These are phyloP conservation scores for Fraxinus nigra DNA, from an alignment of 305 asterid genomes.

Conservation along the genomic window DNA sequence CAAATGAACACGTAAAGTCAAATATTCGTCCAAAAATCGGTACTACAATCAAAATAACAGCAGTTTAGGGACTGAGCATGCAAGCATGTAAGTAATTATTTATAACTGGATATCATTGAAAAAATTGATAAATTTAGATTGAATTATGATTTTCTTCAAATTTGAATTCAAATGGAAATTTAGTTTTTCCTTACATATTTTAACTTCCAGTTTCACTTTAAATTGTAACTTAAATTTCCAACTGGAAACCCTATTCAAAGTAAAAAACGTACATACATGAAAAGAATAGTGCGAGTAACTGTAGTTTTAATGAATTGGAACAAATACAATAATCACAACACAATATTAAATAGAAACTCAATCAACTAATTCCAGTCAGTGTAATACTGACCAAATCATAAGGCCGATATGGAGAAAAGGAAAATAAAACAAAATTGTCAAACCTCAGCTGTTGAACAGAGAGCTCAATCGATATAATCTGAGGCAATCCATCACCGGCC, in stretches of 20 bases:
- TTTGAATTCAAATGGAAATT: background rate
- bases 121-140: background rate
- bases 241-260: constrained; percentile 7
- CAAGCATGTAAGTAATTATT: background rate
- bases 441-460: constrained; percentile 75
- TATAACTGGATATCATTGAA: background rate
- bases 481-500: background rate
- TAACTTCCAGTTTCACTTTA: background rate
- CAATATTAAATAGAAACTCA: background rate
- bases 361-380: background rate
- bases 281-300: background rate
- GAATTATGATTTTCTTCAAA: background rate
- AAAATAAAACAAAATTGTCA: background rate
- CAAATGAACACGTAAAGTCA: constrained; percentile 19
- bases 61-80: background rate
- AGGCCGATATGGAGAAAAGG: background rate
- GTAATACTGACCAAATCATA: background rate
- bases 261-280: background rate
- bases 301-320: background rate
- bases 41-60: background rate
- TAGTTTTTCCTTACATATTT: background rate
- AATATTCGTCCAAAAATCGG: background rate
- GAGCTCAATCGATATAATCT: constrained; percentile 52
- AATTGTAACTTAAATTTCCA: background rate
- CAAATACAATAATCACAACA: background rate